phyloP scores from a whole-genome alignment of 306 rosid species.

The Vigna reflexopilosa region DNA sequence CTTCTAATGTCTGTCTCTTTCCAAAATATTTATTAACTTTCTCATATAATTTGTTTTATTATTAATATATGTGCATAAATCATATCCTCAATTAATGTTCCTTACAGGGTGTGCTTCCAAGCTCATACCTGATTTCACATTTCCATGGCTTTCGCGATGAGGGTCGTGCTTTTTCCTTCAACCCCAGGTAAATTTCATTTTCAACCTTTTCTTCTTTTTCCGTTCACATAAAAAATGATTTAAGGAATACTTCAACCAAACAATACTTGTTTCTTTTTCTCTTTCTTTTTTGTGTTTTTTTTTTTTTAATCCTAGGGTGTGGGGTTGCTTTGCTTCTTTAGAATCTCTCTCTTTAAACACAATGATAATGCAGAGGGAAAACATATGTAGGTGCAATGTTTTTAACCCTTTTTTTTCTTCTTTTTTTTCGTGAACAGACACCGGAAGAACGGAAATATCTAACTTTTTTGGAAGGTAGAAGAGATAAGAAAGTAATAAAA shows the following conservation, averaged over 20 bases:
- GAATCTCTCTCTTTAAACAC: constrained; percentile 8
- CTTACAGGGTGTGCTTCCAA: constrained; percentile 40
- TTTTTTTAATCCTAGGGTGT: constrained; percentile 7
- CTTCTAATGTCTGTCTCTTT: constrained; percentile 32
- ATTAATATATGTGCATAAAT: not conserved
- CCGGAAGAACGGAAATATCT: constrained; percentile 37
- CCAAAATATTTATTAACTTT: constrained; percentile 38
- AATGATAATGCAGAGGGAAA: constrained; percentile 16
- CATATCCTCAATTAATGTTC: constrained; percentile 30
- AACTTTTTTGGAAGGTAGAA: constrained; percentile 17
- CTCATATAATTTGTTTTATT: not conserved
- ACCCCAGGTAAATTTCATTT: constrained; percentile 53
- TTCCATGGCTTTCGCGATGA: constrained; percentile 42
- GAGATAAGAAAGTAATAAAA: constrained; percentile 35
- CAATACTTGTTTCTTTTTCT: not conserved
- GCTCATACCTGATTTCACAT: constrained; percentile 39
- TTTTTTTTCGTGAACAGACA: constrained; percentile 38
- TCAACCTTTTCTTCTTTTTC: constrained; percentile 19
- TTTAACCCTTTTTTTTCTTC: constrained; percentile 28
- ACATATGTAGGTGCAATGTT: constrained; percentile 36
- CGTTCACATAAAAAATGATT: constrained; percentile 12
- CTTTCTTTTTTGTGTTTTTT: not conserved
- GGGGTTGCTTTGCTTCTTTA: constrained; percentile 24
- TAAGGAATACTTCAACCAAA: constrained; percentile 14
- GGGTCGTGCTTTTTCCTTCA: constrained; percentile 50